Evolutionary conservation across 495 filamentous ascomycete species (phyloP).

Genomic region (Hypoxylon trugodes): DNA sequence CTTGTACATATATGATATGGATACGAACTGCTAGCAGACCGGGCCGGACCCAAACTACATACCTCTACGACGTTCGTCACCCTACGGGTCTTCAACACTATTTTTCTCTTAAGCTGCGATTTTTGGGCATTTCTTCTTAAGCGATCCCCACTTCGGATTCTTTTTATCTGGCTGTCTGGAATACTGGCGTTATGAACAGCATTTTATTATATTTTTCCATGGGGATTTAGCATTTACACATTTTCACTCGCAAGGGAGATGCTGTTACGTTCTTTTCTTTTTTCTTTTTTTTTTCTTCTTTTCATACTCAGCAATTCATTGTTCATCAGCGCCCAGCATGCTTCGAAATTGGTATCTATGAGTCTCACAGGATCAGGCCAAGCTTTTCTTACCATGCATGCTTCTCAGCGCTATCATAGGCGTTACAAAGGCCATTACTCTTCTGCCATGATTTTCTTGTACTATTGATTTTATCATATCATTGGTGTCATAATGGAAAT

Average conservation of each 20-base stretch:
- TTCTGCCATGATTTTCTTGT: neutral
- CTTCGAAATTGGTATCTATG: neutral
- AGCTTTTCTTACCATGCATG: neutral
- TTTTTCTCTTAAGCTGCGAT: neutral
- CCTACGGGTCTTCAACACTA: neutral
- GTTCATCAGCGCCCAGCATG: slow-evolving; percentile 6
- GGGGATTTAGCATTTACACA: slow-evolving; percentile 9
- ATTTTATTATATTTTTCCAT: neutral
- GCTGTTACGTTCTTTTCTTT: neutral
- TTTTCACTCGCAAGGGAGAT: slow-evolving; percentile 3
- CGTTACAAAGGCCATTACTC: neutral
- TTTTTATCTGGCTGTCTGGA: neutral
- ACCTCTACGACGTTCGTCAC: neutral
- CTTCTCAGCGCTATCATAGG: neutral
- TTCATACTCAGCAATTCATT: neutral
- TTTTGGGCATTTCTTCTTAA: slow-evolving; percentile 6
- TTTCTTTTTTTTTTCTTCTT: neutral
- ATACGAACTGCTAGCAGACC: neutral
- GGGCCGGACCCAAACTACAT: neutral
- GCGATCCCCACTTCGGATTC: neutral
- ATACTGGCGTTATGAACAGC: neutral
- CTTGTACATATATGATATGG: neutral
- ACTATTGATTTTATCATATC: no score
- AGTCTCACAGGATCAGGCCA: neutral
- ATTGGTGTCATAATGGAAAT: no score